Conservation (phyloP, 2,329 filamentous ascomycete species). For the Alternaria ventricosa region DNA sequence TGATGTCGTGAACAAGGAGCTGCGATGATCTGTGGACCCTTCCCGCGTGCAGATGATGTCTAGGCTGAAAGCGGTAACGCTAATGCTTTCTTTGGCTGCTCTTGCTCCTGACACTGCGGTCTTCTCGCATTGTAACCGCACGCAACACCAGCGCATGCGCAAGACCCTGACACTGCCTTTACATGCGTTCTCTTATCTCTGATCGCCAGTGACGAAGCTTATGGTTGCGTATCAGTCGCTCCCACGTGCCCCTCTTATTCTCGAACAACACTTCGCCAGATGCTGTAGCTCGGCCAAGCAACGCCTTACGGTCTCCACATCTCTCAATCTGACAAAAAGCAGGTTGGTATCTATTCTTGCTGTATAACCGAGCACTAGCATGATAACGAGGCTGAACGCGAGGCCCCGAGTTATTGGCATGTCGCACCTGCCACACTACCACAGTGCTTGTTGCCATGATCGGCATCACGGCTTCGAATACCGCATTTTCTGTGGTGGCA, state of each 20-base stretch:
- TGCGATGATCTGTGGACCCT: background rate
- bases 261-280: background rate
- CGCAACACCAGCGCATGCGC: background rate
- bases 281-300: background rate
- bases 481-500: background rate
- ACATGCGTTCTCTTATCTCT: background rate
- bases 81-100: constrained; percentile 1
- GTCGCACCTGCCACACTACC: background rate
- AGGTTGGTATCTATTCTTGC: background rate
- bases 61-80: background rate
- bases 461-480: constrained; percentile 1
- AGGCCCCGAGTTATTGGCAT: background rate
- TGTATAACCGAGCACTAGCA: background rate
- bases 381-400: background rate
- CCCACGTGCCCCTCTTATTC: background rate
- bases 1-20: constrained; percentile 3
- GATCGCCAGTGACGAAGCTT: background rate
- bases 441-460: constrained; percentile 1
- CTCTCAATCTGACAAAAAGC: background rate
- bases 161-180: background rate
- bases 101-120: background rate
- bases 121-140: constrained; percentile 1
- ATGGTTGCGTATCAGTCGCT: background rate
- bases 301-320: background rate
- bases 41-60: background rate